These are phyloP conservation scores for Cladosporium sp. DNA, from an alignment of 2,329 filamentous ascomycete genomes.

Conservation along the genomic window DNA sequence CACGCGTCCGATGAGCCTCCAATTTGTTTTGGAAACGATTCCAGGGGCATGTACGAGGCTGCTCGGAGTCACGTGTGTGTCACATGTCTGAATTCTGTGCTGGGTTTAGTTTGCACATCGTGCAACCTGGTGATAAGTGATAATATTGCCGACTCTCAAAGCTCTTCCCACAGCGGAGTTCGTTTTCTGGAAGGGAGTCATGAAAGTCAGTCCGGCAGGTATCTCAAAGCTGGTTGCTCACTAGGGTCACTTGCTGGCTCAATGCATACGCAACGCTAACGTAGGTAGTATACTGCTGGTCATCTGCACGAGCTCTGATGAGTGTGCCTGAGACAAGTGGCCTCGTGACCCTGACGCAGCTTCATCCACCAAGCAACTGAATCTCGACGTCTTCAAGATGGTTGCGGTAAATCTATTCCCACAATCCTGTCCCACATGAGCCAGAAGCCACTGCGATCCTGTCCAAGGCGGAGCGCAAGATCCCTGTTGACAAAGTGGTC, in stretches of 20 bases:
- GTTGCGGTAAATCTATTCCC: too few relatives aligned
- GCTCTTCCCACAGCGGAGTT: too few relatives aligned
- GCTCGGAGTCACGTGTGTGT: neutral
- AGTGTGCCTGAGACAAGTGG: slow-evolving; percentile 5
- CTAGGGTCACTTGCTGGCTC: too few relatives aligned
- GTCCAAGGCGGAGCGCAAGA: too few relatives aligned
- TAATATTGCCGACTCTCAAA: too few relatives aligned
- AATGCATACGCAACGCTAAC: slow-evolving; percentile 3
- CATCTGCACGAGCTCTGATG: slow-evolving; percentile 2
- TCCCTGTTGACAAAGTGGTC: too few relatives aligned
- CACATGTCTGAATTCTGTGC: too few relatives aligned
- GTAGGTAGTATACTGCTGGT: slow-evolving; percentile 3
- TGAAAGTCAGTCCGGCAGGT: neutral
- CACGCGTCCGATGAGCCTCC: slow-evolving; percentile 15
- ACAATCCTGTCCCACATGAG: too few relatives aligned
- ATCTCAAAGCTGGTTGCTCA: neutral
- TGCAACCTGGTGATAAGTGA: too few relatives aligned
- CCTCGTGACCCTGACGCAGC: neutral
- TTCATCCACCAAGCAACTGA: neutral
- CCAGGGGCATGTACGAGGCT: neutral
- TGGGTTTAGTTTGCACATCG: too few relatives aligned
- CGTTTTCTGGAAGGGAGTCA: too few relatives aligned
- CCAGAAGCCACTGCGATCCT: too few relatives aligned
- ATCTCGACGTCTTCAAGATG: neutral
- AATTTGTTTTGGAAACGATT: slow-evolving; percentile 16